These are phyloP conservation scores for Solanum phureja DNA, from an alignment of 257 asterid genomes.

Conservation along the genomic window DNA sequence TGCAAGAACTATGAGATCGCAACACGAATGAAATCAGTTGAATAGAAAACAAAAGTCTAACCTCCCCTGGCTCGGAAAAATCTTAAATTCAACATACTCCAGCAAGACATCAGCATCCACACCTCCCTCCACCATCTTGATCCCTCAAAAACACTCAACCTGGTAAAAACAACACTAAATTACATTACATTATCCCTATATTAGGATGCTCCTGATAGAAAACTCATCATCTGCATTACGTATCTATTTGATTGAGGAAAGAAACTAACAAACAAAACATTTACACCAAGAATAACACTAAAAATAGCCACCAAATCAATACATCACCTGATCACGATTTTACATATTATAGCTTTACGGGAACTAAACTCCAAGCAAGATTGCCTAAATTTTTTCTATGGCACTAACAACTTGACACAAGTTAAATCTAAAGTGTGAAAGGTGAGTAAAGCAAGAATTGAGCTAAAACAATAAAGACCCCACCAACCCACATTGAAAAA, in stretches of 20 bases:
- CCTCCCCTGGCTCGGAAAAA: conserved; percentile 69
- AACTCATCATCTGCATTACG: not conserved
- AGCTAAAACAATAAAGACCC: not conserved
- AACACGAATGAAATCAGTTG: not conserved
- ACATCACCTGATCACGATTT: not conserved
- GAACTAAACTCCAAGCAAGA: not conserved
- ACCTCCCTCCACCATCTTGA: conserved; percentile 58
- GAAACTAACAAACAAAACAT: not conserved
- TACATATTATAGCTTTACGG: not conserved
- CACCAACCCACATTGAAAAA: conserved; percentile 12
- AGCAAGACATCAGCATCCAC: conserved; percentile 33
- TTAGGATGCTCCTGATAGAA: not conserved
- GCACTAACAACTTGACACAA: not conserved
- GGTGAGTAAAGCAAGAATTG: not conserved
- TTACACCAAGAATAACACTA: not conserved
- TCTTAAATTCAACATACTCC: conserved; percentile 66
- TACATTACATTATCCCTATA: not conserved
- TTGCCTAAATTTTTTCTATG: not conserved
- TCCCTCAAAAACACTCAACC: conserved; percentile 14
- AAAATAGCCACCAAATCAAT: not conserved
- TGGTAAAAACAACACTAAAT: conserved; percentile 1
- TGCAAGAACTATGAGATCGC: not conserved
- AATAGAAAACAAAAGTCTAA: conserved; percentile 8
- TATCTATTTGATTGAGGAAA: not conserved
- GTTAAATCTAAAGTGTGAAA: not conserved